These are phyloP conservation scores for Daldinia sp. DNA, from an alignment of 2,329 filamentous ascomycete species.

Conservation along the genomic window DNA sequence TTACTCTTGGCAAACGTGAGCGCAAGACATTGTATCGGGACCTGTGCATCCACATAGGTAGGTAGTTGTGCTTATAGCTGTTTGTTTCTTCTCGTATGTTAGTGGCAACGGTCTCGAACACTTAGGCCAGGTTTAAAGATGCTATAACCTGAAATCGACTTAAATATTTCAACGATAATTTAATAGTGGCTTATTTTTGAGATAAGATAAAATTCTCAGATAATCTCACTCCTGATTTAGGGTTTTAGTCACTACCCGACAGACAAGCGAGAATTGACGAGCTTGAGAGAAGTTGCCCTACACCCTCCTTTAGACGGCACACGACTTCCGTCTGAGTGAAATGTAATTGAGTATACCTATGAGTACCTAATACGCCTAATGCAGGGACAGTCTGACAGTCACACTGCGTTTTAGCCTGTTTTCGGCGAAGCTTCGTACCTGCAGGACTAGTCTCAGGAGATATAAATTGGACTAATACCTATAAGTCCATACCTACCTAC, in stretches of 20 bases:
- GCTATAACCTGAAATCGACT: neutral
- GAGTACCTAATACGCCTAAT: constrained; percentile 13
- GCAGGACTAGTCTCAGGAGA: constrained; percentile 32
- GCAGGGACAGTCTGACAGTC: constrained; percentile 36
- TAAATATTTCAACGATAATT: neutral
- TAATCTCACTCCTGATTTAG: neutral
- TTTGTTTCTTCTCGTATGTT: constrained; percentile 20
- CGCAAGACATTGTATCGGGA: constrained; percentile 29
- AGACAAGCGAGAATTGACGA: constrained; percentile 1
- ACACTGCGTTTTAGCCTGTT: constrained; percentile 41
- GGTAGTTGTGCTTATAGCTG: neutral
- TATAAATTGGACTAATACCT: neutral
- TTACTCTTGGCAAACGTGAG: constrained; percentile 29
- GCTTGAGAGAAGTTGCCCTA: constrained; percentile 5
- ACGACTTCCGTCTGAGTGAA: neutral
- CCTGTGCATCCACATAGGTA: neutral
- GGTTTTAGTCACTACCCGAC: neutral
- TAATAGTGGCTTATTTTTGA: constrained; percentile 1
- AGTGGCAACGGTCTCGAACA: constrained; percentile 29
- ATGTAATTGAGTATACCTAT: neutral
- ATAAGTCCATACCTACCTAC: neutral
- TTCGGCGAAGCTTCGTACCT: constrained; percentile 34
- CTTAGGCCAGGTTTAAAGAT: neutral
- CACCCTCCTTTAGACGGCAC: constrained; percentile 8
- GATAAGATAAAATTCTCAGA: constrained; percentile 2